phyloP scores from a whole-genome alignment of 495 filamentous ascomycete genomes.

The Lophiotrema nucula region DNA sequence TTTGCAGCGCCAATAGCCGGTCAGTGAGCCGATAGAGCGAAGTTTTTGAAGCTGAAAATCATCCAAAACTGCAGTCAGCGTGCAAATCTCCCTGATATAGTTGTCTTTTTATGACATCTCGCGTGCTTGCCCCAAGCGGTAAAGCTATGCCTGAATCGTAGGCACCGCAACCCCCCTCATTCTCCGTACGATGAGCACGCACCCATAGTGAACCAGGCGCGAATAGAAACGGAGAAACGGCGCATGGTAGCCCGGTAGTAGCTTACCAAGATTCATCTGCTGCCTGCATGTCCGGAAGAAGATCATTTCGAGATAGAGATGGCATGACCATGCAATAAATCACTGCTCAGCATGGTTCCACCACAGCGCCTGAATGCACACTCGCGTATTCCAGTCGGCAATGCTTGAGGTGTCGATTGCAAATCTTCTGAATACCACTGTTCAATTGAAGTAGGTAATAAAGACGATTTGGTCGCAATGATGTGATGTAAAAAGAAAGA shows the following conservation, averaged over 20 bases:
- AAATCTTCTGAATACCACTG: too few relatives aligned
- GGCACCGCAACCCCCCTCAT: conserved; percentile 18
- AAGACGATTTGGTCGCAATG: not conserved
- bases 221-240: conserved; percentile 1
- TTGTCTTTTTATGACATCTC: not conserved
- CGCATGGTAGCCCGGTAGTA: not conserved
- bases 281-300: conserved; percentile 8
- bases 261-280: conserved; percentile 7
- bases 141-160: not conserved
- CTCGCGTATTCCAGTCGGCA: too few relatives aligned
- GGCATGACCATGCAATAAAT: too few relatives aligned
- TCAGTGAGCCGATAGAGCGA: conserved; percentile 11
- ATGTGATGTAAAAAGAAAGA: not conserved
- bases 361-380: too few relatives aligned
- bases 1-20: not conserved
- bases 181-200: conserved; percentile 12
- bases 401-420: too few relatives aligned
- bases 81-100: conserved; percentile 21
- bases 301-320: conserved; percentile 5
- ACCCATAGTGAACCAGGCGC: not conserved
- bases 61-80: conserved; percentile 7
- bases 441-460: not conserved
- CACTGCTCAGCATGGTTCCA: too few relatives aligned
- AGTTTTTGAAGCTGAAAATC: not conserved
- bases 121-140: not conserved